These are phyloP conservation scores for Vanrija humicola DNA, from an alignment of 1,284 basidiomycete genomes.

Conservation along the genomic window DNA sequence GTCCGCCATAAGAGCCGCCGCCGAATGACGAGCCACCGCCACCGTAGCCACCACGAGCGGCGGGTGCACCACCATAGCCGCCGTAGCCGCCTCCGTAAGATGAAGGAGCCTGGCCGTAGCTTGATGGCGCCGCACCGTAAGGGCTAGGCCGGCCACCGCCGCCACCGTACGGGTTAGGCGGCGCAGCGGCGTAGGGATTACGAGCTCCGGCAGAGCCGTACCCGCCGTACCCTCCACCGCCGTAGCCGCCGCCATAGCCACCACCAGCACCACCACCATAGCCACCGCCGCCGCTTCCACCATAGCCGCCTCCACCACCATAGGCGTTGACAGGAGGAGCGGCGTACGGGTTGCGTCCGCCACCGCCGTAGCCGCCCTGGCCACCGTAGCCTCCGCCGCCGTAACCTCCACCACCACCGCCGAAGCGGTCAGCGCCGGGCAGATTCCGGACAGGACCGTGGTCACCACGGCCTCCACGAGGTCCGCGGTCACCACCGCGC, in stretches of 20 bases:
- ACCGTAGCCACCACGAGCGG: conserved; percentile 14
- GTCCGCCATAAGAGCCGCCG: not conserved
- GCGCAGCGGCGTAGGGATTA: not conserved
- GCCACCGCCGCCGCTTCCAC: not conserved
- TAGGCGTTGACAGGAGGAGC: conserved; percentile 5
- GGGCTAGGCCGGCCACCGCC: not conserved
- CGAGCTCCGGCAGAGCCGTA: not conserved
- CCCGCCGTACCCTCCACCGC: not conserved
- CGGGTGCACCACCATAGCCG: not conserved
- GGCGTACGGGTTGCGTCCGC: conserved; percentile 11
- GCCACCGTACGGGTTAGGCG: not conserved
- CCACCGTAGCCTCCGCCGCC: conserved; percentile 1
- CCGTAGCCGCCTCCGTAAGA: conserved; percentile 1
- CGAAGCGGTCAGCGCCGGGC: conserved; percentile 27
- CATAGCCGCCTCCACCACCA: conserved; percentile 9
- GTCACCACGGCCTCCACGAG: conserved; percentile 50
- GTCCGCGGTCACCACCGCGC: conserved; percentile 44
- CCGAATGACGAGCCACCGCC: conserved; percentile 7
- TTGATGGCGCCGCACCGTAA: too few species aligned
- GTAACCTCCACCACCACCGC: conserved; percentile 36
- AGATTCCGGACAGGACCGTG: conserved; percentile 22
- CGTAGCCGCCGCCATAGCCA: conserved; percentile 1
- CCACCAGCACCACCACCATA: too few species aligned
- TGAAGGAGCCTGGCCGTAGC: not conserved
- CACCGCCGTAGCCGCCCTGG: conserved; percentile 3